Conservation (phyloP, 129 eudicot genomes). For the Ambrosia trifida region DNA sequence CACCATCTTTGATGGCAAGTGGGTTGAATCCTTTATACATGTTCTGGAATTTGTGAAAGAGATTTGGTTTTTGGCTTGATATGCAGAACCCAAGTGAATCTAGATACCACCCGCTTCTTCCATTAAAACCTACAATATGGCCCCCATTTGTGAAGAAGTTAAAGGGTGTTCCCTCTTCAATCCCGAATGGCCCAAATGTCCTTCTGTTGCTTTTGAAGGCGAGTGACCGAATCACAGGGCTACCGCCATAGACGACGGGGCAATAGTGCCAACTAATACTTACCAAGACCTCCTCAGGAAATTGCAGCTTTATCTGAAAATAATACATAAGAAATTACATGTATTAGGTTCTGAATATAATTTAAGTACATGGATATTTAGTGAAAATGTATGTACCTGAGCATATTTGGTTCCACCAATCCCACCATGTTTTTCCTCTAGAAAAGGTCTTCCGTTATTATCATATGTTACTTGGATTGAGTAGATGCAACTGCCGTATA, state of each 20-base stretch:
- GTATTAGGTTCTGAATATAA: background rate
- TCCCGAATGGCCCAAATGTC: conserved; percentile 71
- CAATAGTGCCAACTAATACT: conserved; percentile 53
- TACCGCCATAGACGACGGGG: conserved; percentile 68
- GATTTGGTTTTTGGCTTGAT: conserved; percentile 29
- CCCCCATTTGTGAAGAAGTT: conserved; percentile 52
- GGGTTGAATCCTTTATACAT: conserved; percentile 35
- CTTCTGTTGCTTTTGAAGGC: conserved; percentile 58
- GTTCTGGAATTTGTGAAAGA: conserved; percentile 33
- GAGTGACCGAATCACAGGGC: conserved; percentile 68
- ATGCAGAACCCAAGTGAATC: conserved; percentile 63
- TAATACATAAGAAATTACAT: background rate
- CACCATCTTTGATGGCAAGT: conserved; percentile 8
- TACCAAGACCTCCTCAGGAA: conserved; percentile 63
- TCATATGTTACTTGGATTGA: conserved; percentile 59
- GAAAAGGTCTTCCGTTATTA: conserved; percentile 45
- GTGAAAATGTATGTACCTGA: conserved; percentile 36
- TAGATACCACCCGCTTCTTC: conserved; percentile 67
- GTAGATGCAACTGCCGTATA: conserved; percentile 55
- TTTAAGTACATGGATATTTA: background rate
- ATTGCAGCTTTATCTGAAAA: conserved; percentile 64
- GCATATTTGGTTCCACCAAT: conserved; percentile 46
- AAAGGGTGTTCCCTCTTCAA: conserved; percentile 79
- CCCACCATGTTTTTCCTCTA: conserved; percentile 64
- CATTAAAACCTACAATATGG: conserved; percentile 61